Base-by-base conservation (phyloP, 495 filamentous ascomycete species). In the Saxispiralis lemnorum region DNA sequence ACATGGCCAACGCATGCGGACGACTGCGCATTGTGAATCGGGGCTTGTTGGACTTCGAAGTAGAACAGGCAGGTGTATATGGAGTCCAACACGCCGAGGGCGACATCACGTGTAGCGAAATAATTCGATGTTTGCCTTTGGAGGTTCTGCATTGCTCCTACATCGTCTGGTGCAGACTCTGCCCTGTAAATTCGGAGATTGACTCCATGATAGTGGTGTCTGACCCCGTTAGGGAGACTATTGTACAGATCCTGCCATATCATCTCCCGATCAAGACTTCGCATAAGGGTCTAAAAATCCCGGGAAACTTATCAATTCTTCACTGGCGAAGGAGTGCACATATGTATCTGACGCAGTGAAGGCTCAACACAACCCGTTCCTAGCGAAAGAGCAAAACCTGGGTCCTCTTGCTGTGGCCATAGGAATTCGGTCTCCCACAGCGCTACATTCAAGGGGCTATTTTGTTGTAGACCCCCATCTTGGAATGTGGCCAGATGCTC, bases 401-500 rank as follows among this genome's bases (percentile, higher is more conserved):
- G 36, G 6, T 7, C 7, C 2, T 5, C 9, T 13, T 34, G 18
- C 14, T 20, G 10, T 6, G 51, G 51, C 50, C 51, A 58, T 14
- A 60, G 43, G 11, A 36, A 31, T 20, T 16, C 30, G 31, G 44
- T 40, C 42, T 64, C 60, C 51, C 47, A 51, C 16, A 57, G 38
- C 21, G 58, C 56, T 20, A 64, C 35, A 31, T 60, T 52, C 19
- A 59, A 37, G 0, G 55, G 58, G 42, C 60, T 60, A 33, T 60
- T 62, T 32, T 61, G 48, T 17, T 41, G 43, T 17, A 63, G 43
- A 12, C 51, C 56, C 16, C 56, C 52, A 47, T 63, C 59, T 52
- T 55, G 48, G 45, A 58, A 61, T 14, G 55, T 55, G 35, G 47
- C 54, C 28, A 37, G 28, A 35, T 21, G 32, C 14, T n/a, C 16